phyloP scores from a whole-genome alignment of 352 stramenopile species.

The Phytophthora colocasiae region DNA sequence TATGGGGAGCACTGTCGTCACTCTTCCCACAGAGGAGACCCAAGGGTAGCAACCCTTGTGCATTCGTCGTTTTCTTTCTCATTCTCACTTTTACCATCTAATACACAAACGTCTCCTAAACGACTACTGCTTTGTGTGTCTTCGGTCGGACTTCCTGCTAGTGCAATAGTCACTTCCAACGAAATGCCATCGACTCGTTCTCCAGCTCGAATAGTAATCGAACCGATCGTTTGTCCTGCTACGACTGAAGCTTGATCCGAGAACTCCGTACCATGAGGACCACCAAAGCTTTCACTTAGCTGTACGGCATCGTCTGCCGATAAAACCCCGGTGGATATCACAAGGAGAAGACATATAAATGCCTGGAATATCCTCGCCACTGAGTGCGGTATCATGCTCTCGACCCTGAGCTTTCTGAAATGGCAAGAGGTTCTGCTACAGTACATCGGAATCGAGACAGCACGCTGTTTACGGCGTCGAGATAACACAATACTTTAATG shows the following conservation, averaged over 20 bases:
- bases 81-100: too few relatives aligned
- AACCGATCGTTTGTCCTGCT: conserved; percentile 25
- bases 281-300: conserved; percentile 31
- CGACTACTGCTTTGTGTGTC: too few relatives aligned
- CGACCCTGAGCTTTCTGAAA: conserved; percentile 13
- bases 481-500: neutral
- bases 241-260: conserved; percentile 22
- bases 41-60: too few relatives aligned
- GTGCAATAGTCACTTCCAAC: conserved; percentile 12
- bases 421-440: conserved; percentile 1
- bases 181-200: conserved; percentile 26
- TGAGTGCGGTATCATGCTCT: conserved; percentile 5
- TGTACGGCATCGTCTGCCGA: conserved; percentile 22
- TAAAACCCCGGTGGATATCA: neutral
- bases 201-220: conserved; percentile 22
- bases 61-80: too few relatives aligned
- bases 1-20: too few relatives aligned
- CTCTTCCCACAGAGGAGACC: too few relatives aligned
- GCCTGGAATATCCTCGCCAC: conserved; percentile 5
- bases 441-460: conserved; percentile 8
- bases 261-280: conserved; percentile 28
- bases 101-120: too few relatives aligned
- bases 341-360: conserved; percentile 15
- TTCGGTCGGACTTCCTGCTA: too few relatives aligned
- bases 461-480: conserved; percentile 13